phyloP scores from a whole-genome alignment of 78 protist species.

The Acrasis kona region DNA sequence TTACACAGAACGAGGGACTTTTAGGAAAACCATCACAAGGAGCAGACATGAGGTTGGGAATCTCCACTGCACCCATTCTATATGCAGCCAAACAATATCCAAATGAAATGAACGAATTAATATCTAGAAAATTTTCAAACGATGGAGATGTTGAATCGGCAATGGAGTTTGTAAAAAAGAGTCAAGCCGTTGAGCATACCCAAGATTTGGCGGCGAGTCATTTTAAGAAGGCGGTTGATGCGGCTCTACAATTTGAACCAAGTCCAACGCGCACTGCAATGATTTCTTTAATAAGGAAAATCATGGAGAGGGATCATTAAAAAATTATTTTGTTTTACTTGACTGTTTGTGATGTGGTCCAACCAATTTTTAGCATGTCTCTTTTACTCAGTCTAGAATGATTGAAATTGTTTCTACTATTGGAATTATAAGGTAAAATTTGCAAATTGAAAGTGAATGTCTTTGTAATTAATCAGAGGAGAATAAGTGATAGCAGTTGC shows the following conservation, averaged over 20 bases:
- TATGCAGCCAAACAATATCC: conserved; percentile 65
- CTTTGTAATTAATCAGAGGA: too few species aligned
- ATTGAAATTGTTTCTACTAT: too few species aligned
- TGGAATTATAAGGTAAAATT: too few species aligned
- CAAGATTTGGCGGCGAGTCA: conserved; percentile 2
- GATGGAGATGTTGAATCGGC: conserved; percentile 51
- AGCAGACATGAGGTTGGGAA: conserved; percentile 48
- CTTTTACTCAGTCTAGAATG: too few species aligned
- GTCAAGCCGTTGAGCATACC: conserved; percentile 9
- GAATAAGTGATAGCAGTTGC: too few species aligned
- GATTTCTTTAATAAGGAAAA: background rate
- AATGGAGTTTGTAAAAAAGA: conserved; percentile 3
- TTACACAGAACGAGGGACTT: conserved; percentile 19
- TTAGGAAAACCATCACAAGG: conserved; percentile 68
- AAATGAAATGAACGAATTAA: conserved; percentile 45
- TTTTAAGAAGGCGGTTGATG: background rate
- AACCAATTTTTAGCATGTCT: too few species aligned
- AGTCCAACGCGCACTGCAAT: background rate
- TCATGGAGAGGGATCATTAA: too few species aligned
- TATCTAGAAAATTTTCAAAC: conserved; percentile 47
- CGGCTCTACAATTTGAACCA: background rate
- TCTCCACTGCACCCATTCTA: conserved; percentile 69
- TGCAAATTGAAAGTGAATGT: too few species aligned
- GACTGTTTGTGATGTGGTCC: too few species aligned
- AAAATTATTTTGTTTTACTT: too few species aligned